Base-by-base conservation (phyloP, 2,329 filamentous ascomycete genomes). In the Colletotrichum chrysophilum region DNA sequence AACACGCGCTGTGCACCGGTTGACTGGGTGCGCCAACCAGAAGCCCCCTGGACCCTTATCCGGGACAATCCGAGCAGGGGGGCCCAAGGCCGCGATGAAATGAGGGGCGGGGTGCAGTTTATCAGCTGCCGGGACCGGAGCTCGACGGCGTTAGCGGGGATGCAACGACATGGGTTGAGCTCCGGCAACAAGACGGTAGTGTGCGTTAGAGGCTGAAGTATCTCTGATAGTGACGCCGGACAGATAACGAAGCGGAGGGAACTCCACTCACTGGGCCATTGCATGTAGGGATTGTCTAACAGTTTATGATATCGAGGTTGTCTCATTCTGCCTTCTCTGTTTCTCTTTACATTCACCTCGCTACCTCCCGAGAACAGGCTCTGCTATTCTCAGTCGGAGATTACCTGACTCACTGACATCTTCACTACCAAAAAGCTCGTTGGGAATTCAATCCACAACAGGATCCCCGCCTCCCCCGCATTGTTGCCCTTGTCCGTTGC, bases 51-150 rank as follows among this genome's bases (percentile, higher is more conserved):
- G 56, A 62, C 32, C 56, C 36, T 70, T 70, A 70, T 70, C 67
- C 67, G 67, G 67, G 34, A 70, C 34, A 70, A 70, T 62, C 67
- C 67, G 67, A 36, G 67, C 67, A 70, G 24, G 66, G 66, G 52
- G 21, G 3, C 1, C 66, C 66, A 69, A 52, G 43, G 36, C n/a
- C 67, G 28, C 13, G 9, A n/a, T 48, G 55, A 18, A 36, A 70
- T 64, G 30, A 65, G 16, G 68, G 43, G 58, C 58, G 68, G 60
- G 58, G 3, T 65, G 56, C 56, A n/a, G 68, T 38, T 65, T 70
- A 70, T 70, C 68, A 70, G 60, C 56, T 65, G 43, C 58, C 58
- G 58, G 60, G 58, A 64, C 68, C 68, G 68, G 68, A 70, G 38
- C 68, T 55, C 43, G 68, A 70, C 58, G 56, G 58, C 68, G 16